Percentiles rank a stretch among this genome's conserved stretches.
These are phyloP conservation scores for Lagenaria siceraria DNA, from an alignment of 306 rosid species.

Conservation along the genomic window DNA sequence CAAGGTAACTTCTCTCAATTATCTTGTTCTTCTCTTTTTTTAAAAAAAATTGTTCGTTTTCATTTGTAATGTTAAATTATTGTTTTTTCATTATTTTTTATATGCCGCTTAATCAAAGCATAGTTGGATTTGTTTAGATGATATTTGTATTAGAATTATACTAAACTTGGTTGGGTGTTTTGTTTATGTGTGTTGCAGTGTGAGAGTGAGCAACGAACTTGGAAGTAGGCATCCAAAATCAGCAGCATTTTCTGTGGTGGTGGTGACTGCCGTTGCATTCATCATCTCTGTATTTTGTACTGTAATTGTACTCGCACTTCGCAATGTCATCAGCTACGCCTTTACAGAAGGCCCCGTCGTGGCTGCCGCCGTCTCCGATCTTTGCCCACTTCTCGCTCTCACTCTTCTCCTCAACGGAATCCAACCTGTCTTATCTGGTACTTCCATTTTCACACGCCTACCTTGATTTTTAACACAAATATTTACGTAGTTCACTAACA, in stretches of 20 bases:
- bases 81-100: too few species aligned
- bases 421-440: constrained; percentile 67
- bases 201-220: constrained; percentile 60
- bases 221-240: constrained; percentile 59
- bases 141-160: too few species aligned
- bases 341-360: constrained; percentile 49
- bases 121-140: too few species aligned
- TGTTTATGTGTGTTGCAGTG: constrained; percentile 18
- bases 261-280: constrained; percentile 32
- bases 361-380: constrained; percentile 46
- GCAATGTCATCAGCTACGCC: constrained; percentile 47
- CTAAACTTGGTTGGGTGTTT: neutral
- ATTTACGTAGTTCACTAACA: too few species aligned
- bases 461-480: too few species aligned
- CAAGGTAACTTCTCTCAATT: constrained; percentile 28
- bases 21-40: too few species aligned
- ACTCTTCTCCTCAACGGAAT: constrained; percentile 60
- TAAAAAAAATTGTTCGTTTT: too few species aligned
- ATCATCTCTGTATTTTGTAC: constrained; percentile 31
- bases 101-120: too few species aligned
- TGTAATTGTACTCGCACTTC: constrained; percentile 28
- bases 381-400: constrained; percentile 42
- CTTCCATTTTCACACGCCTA: neutral
- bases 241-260: constrained; percentile 39
- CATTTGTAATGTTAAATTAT: too few species aligned